Evolutionary conservation across 176 grass and related monocot genomes (phyloP), one percentile per base, ranked within the genome.

Genomic region (Otatea glauca): DNA sequence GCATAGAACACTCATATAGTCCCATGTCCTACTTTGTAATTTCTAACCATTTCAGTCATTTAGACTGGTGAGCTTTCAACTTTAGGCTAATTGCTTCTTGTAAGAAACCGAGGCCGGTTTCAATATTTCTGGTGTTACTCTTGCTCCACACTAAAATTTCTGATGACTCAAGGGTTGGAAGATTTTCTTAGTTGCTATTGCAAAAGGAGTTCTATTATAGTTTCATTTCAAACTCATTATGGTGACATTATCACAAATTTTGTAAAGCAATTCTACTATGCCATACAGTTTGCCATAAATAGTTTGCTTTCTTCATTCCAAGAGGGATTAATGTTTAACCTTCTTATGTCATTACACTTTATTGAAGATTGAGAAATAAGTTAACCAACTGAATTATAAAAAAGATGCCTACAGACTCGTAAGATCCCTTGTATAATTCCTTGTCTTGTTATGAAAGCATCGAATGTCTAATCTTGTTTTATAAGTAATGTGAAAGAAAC

Each of bases 351-450:
- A 38, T 29, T 49, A 38, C 5, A 29, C 24, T 49, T 64, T 13
- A 29, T 16, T 15, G 12, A 70, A 15, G 10, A 60, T 8, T 50
- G 42, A 14, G 18, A 62, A 5, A 54, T 45, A 20, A 38, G 43
- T 62, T 71, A 71, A 68, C 14, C n/a, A 45, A 3, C 18, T 49
- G 20, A 23, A 50, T 62, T 76, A 50, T 44, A 50, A 81, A 82
- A 13, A 1, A 21, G 70, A 20, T 24, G 54, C 59, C 32, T 56
- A 61, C 16, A 70, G 20, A 51, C 5, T 23, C 1, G 0, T 4
- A 7, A 5, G 35, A 12, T 15, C 48, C 37, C 18, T 70, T 81
- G 49, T 41, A 4, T 70, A 7, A 23, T 68, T 53, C 58, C 45
- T 68, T 25, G 3, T 27, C 2, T 56, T 70, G 11, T 25, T n/a